phyloP scores from a whole-genome alignment of 2,329 filamentous ascomycete species.

The Parafenestella ontariensis region DNA sequence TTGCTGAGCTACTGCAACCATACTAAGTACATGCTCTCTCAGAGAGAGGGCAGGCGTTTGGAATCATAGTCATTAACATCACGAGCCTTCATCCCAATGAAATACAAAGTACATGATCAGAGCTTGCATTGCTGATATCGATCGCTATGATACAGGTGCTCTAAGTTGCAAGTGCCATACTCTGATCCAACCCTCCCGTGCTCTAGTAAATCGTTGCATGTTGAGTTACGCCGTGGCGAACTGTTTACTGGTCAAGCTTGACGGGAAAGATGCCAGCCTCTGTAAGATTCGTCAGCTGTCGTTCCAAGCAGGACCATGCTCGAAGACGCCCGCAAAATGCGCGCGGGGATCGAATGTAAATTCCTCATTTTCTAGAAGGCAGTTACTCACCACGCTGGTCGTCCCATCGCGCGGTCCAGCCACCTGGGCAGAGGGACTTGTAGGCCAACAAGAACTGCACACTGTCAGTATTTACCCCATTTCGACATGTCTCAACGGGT shows the following conservation, averaged over 20 bases:
- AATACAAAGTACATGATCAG: slow-evolving; percentile 19
- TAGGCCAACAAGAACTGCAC: slow-evolving; percentile 92
- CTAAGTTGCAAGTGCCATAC: slow-evolving; percentile 28
- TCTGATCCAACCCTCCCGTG: slow-evolving; percentile 27
- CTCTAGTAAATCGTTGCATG: slow-evolving; percentile 25
- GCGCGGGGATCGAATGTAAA: neutral
- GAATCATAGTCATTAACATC: slow-evolving; percentile 7
- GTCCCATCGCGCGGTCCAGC: slow-evolving; percentile 95
- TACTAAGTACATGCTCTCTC: too few species aligned
- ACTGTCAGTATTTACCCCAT: slow-evolving; percentile 16
- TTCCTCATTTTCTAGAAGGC: neutral
- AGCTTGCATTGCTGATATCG: slow-evolving; percentile 38
- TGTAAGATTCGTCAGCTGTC: slow-evolving; percentile 16
- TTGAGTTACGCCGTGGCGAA: slow-evolving; percentile 16
- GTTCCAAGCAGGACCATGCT: neutral
- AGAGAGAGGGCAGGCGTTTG: too few species aligned
- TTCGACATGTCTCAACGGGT: neutral
- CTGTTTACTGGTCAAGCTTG: slow-evolving; percentile 47
- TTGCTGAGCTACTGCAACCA: neutral
- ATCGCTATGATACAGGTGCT: slow-evolving; percentile 40
- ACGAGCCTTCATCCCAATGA: neutral
- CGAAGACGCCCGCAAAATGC: neutral
- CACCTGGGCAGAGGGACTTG: slow-evolving; percentile 94
- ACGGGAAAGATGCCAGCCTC: slow-evolving; percentile 46
- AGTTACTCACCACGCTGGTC: slow-evolving; percentile 82